Conservation (phyloP, 805 yeast species). For the Scheffersomyces stipitis region DNA sequence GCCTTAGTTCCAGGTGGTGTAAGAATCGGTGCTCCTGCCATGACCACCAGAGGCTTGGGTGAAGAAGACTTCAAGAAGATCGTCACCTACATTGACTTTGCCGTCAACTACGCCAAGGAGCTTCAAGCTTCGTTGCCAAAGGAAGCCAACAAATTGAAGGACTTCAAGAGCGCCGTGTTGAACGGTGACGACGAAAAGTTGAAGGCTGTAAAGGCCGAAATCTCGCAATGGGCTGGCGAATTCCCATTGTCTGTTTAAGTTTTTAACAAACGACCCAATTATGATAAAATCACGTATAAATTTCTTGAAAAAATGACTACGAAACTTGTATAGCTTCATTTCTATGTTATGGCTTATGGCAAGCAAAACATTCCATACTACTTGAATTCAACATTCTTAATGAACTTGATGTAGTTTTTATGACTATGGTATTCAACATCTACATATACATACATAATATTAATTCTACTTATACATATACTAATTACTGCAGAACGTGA, state of each 20-base stretch:
- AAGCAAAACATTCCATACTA: no score
- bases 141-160: constrained; percentile 94
- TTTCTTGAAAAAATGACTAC: no score
- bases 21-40: constrained; percentile 97
- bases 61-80: constrained; percentile 77
- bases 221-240: constrained; percentile 87
- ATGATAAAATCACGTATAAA: no score
- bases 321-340: no score
- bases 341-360: no score
- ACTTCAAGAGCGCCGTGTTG: constrained; percentile 82
- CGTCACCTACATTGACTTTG: constrained; percentile 74
- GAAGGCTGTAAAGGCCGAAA: constrained; percentile 67
- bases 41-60: constrained; percentile 94
- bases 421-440: no score
- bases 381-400: no score
- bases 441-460: no score
- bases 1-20: constrained; percentile 96
- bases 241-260: constrained; percentile 57
- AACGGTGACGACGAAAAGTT: constrained; percentile 68
- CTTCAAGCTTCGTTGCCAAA: constrained; percentile 80
- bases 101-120: constrained; percentile 73
- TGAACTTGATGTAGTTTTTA: no score
- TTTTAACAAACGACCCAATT: no score
- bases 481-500: no score
- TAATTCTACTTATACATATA: no score